Evolutionary conservation across 768 basidiomycete species (phyloP), one percentile per base, ranked within the genome.

Genomic region (Termitomyces sp.): DNA sequence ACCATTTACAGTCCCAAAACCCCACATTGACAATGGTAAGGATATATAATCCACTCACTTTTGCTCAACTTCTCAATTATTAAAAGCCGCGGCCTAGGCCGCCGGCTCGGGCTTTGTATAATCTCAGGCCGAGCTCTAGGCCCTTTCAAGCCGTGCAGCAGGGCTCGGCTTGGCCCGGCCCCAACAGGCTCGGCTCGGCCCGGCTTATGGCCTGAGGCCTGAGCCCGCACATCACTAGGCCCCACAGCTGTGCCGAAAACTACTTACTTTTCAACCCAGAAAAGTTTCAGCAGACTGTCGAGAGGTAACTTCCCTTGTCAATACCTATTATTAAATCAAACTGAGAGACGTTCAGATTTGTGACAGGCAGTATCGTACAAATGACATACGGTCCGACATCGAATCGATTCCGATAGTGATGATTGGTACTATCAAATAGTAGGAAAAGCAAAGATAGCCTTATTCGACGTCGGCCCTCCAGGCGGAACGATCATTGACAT

Each of bases 351-450:
- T 10, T 25, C 33, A 48, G 47, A 25, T 66, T 48, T 51, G 23
- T 64, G 5, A 60, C 57, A 11, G 50, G 51, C 16, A 40, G 60
- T 10, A 60, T 63, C 13, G 59, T 62, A 31, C 15, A 50, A 9
- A 33, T 66, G 36, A 50, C 60, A 5, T 64, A 59, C 43, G 64
- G 63, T 13, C n/a, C n/a, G n/a, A n/a, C 59, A 61, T 40, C 40
- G 49, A 13, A 49, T 60, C 12, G 40, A 50, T 10, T 48, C 58
- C 16, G 46, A 59, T 33, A 18, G 45, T 18, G 56, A 63, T n/a
- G 62, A 62, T 43, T 47, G 55, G 7, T 58, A 58, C 49, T 39
- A 58, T 31, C 29, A 54, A 20, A 47, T 62, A 12, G 53, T 54
- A 9, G 33, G 56, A 4, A 53, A 53, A 27, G 50, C 31, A 18